Base-by-base conservation (phyloP, 306 rosid species). In the Geum urbanum region DNA sequence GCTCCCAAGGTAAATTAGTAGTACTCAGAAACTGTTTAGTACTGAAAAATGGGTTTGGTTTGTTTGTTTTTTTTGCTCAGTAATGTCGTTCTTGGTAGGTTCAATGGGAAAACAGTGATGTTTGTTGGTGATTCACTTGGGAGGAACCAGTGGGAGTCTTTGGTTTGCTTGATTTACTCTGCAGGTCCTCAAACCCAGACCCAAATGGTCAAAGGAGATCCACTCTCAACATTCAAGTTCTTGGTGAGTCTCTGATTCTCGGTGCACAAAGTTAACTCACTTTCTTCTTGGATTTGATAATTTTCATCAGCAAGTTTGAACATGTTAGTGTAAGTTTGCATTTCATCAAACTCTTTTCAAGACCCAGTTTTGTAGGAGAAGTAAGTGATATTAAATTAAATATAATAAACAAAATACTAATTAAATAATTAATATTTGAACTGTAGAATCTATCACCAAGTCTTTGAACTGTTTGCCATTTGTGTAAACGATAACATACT, bases 51-150 rank as follows among this genome's bases (percentile, higher is more conserved):
- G 65, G 35, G 70, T 19, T 59, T 32, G 37, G 37, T 67, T 4
- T 68, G 53, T 49, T 14, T 58, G 18, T 54, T 39, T 32, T 43
- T 44, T 71, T 2, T 69, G 39, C 15, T 8, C 54, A 46, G 1
- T 14, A 59, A 65, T 71, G 9, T 43, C 84, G 81, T 76, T 78
- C 24, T 66, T 90, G 83, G 63, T 78, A 94, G 99, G 88, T 94
- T 94, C 85, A 72, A 94, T 72, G 99, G 97, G 39, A 91, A 89
- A 69, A 94, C 89, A 3, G 81, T 91, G 71, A 85, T 91, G 96
- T 94, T 94, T 80, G 96, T 94, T 32, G 99, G 97, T 4, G 97
- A 94, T 49, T 94, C 97, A 4, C 84, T 94, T 46, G 99, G 97
- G 8, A 77, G 87, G 69, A 94, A 94, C 44, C 99, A 94, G 74